A percentile compares a stretch with the other conserved stretches of the same genome.
Evolutionary conservation across 352 stramenopile species (phyloP).

Genomic region (Phytophthora fragariaefolia): DNA sequence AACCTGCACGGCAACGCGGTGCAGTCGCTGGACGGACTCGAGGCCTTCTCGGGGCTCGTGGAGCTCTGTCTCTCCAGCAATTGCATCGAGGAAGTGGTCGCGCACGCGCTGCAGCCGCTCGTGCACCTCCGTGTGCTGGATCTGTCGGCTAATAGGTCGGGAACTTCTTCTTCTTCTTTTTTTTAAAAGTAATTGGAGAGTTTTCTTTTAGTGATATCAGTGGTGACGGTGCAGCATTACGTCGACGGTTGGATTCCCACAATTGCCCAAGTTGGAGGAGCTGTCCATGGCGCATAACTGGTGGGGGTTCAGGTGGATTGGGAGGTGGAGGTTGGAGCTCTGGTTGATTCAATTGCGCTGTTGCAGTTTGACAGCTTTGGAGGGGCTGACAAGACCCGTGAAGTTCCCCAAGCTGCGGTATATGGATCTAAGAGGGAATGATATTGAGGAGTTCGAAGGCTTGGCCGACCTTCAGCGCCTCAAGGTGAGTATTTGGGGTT

Average conservation of each 20-base stretch:
- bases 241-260: constrained; percentile 64
- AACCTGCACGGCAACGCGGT: constrained; percentile 83
- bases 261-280: constrained; percentile 68
- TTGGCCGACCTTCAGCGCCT: constrained; percentile 57
- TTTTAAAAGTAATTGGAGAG: neutral
- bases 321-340: neutral
- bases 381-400: constrained; percentile 62
- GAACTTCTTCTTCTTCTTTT: neutral
- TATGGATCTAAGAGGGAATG: constrained; percentile 74
- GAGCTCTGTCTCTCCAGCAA: constrained; percentile 88
- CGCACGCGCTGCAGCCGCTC: constrained; percentile 65
- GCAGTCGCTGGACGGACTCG: constrained; percentile 68
- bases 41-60: constrained; percentile 61
- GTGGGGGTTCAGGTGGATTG: constrained; percentile 29
- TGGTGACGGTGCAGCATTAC: constrained; percentile 47
- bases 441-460: constrained; percentile 47
- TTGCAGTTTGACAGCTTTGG: constrained; percentile 52
- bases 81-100: constrained; percentile 76
- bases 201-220: neutral
- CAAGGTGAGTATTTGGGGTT: constrained; percentile 46
- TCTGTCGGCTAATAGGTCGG: constrained; percentile 76
- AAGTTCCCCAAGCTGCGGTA: constrained; percentile 81
- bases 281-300: constrained; percentile 80
- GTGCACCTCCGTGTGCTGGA: constrained; percentile 74
- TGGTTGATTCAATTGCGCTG: neutral